Evolutionary conservation across 2,329 filamentous ascomycete species (phyloP), one percentile per base, ranked within the genome.

Genomic region (Taxawa tesnikishii): DNA sequence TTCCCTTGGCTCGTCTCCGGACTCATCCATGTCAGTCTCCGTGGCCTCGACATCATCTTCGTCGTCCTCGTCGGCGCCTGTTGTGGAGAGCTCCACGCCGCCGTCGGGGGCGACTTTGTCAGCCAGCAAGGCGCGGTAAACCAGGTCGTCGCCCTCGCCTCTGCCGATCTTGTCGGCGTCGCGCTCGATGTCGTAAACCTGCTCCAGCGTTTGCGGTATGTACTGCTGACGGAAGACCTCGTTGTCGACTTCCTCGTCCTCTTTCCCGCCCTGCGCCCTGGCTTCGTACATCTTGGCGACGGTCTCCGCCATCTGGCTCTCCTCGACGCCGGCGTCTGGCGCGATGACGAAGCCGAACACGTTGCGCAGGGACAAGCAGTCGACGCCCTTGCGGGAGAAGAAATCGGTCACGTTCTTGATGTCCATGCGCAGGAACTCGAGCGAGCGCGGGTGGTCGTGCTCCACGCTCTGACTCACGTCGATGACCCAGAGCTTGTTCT

Each of bases 401-500:
- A 93, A 98, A 55, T 93, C 84, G 14, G 76, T 80, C 2, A 93
- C 75, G 51, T 98, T 98, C 67, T 94, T 96, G 58, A 98, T 85
- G 52, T 98, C 90, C 87, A 94, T 96, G 19, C 90, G 78, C 46
- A 98, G 59, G 52, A 98, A 98, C 53, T 96, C 88, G 17, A 93
- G 68, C 2, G 83, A 88, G 36, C 83, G 73, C 0, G 90, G 90
- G 55, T 98, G 90, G 46, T 96, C 88, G 45, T 92, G 87, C 62
- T 96, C 92, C 13, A 98, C 90, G 50, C 82, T 90, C 62, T 98
- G 90, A 34, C 84, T 94, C 26, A 98, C 90, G 58, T 98, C 90
- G 55, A 98, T 98, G 49, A 98, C 80, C 65, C 83, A 94, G 1
- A 94, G 73, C 46, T 73, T 75, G 37, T 73, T 67, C 35, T 84